These are phyloP conservation scores for Lizanozyma gosingica DNA, from an alignment of 1,139 yeast species.

Conservation along the genomic window DNA sequence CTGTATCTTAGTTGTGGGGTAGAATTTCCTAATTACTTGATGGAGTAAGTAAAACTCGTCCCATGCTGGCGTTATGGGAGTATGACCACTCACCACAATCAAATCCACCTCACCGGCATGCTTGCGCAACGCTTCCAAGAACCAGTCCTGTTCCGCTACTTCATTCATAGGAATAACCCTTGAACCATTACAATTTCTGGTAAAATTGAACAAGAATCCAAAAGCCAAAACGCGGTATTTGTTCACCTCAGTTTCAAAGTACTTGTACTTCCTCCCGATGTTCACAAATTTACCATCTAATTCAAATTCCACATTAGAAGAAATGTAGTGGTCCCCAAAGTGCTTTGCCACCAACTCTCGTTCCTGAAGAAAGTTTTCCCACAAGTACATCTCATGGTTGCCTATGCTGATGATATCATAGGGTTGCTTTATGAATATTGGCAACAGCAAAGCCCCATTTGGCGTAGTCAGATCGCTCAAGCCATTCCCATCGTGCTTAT, in stretches of 20 bases:
- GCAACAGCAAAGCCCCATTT: constrained; percentile 56
- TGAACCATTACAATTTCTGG: constrained; percentile 49
- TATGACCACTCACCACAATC: constrained; percentile 67
- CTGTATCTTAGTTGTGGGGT: constrained; percentile 62
- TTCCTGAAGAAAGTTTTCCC: constrained; percentile 59
- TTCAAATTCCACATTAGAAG: constrained; percentile 72
- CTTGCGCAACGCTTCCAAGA: constrained; percentile 38
- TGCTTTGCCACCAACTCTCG: constrained; percentile 47
- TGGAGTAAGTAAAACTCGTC: constrained; percentile 50
- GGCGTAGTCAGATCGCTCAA: constrained; percentile 68
- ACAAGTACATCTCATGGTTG: constrained; percentile 83
- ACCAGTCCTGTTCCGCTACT: constrained; percentile 56
- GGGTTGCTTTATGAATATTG: constrained; percentile 55
- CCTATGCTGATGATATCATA: constrained; percentile 83
- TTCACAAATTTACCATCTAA: constrained; percentile 44
- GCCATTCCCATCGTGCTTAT: constrained; percentile 93
- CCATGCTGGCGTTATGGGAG: constrained; percentile 58
- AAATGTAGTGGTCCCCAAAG: constrained; percentile 60
- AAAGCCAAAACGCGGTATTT: constrained; percentile 52
- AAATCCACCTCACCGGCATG: constrained; percentile 48
- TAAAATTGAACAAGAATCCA: constrained; percentile 76
- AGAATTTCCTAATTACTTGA: constrained; percentile 41
- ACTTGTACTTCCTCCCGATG: constrained; percentile 59
- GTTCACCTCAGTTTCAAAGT: constrained; percentile 54
- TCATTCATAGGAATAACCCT: constrained; percentile 56